Percentiles rank a stretch among this genome's conserved stretches.
These are phyloP conservation scores for Epipyxis sp. DNA, from an alignment of 108 stramenopile genomes.

Conservation along the genomic window DNA sequence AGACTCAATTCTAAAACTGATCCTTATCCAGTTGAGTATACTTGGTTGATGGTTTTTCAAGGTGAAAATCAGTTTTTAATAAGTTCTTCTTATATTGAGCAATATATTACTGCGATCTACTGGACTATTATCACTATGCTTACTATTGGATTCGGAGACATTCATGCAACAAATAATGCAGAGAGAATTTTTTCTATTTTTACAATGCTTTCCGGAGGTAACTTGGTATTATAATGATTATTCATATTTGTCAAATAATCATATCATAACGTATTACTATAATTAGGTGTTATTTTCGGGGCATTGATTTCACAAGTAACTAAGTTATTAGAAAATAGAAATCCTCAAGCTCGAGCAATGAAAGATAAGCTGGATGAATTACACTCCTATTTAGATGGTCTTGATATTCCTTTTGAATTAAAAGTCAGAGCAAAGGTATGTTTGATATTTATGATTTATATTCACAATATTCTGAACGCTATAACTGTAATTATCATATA, in stretches of 20 bases:
- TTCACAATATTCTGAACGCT: neutral
- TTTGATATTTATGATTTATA: neutral
- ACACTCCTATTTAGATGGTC: neutral
- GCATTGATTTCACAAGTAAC: constrained; percentile 1
- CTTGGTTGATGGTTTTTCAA: neutral
- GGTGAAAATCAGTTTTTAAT: constrained; percentile 4
- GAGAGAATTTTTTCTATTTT: constrained; percentile 21
- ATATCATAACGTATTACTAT: too few relatives aligned
- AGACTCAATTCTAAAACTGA: neutral
- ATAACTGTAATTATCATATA: too few relatives aligned
- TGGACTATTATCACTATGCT: constrained; percentile 59
- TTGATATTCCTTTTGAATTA: neutral
- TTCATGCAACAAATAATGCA: neutral
- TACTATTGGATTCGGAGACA: constrained; percentile 33
- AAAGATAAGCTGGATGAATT: constrained; percentile 27
- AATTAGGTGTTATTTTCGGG: constrained; percentile 25
- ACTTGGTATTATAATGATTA: too few relatives aligned
- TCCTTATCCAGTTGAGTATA: neutral
- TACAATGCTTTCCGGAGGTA: constrained; percentile 9
- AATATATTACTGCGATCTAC: constrained; percentile 58
- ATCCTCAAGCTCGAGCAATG: constrained; percentile 27
- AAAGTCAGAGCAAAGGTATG: neutral
- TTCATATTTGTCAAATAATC: too few relatives aligned
- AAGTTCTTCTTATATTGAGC: constrained; percentile 8
- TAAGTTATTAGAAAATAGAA: neutral